A percentile compares a stretch with the other conserved stretches of the same genome.
These are phyloP conservation scores for Ilyonectria sp. DNA, from an alignment of 2,329 filamentous ascomycete species.

Conservation along the genomic window DNA sequence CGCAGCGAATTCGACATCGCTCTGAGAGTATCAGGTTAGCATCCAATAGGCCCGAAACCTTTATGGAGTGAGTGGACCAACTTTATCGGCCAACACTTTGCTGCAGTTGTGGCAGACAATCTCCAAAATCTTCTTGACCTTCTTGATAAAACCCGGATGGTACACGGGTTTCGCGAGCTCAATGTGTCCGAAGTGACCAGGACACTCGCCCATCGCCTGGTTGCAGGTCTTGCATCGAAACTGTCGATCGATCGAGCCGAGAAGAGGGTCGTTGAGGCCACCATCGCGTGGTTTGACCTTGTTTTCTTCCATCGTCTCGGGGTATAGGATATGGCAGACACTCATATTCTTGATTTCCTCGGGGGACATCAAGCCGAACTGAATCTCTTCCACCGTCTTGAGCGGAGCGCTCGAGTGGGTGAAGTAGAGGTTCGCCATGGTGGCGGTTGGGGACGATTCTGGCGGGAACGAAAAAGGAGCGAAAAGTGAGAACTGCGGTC, in stretches of 20 bases:
- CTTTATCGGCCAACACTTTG: conserved; percentile 97
- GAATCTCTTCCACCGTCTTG: conserved; percentile 98
- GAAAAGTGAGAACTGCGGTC: conserved; percentile 43
- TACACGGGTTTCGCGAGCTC: conserved; percentile 97
- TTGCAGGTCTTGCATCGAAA: conserved; percentile 97
- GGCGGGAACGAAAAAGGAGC: conserved; percentile 47
- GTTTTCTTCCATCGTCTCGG: conserved; percentile 99
- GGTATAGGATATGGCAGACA: conserved; percentile 94
- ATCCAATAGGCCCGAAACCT: conserved; percentile 69
- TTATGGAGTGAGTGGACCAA: conserved; percentile 79
- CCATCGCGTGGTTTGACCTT: conserved; percentile 91
- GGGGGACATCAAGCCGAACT: conserved; percentile 97
- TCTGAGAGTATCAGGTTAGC: conserved; percentile 78
- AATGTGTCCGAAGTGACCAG: conserved; percentile 98
- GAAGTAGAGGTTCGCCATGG: conserved; percentile 94
- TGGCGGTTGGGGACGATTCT: conserved; percentile 60
- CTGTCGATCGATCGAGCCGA: conserved; percentile 96
- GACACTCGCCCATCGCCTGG: conserved; percentile 95
- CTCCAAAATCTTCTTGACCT: conserved; percentile 99
- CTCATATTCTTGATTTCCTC: conserved; percentile 99
- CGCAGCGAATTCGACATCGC: conserved; percentile 85
- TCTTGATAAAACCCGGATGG: conserved; percentile 95
- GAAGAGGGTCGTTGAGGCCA: conserved; percentile 94
- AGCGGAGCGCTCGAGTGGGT: conserved; percentile 94
- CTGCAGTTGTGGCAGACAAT: conserved; percentile 99